Evolutionary conservation across 257 asterid genomes (phyloP), one percentile per base, ranked within the genome.

Genomic region (Solanum virginianum): DNA sequence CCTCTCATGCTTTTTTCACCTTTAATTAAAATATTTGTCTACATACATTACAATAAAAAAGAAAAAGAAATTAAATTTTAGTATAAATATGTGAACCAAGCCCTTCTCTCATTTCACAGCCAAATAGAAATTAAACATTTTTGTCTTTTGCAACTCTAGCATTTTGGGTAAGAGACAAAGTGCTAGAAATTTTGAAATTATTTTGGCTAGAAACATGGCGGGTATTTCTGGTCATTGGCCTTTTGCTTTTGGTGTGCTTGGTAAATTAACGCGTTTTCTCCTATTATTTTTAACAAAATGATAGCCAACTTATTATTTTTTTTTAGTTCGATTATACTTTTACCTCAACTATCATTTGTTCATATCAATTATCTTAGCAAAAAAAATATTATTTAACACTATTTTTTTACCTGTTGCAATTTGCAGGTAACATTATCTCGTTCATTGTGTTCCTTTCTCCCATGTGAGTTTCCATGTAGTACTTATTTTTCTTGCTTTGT

Each of bases 391-490:
- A 70, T 39, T 41, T 70, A 70, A 70, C 15, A 18, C 29, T 39
- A 10, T 36, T 7, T 2, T 7, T 47, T 45, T 8, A 12, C 4
- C 8, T 49, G 0, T 49, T 49, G 62, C 0, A 56, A 81, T 49
- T 24, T 88, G 74, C 91, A 93, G 97, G 97, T 57, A 92, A 91
- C 82, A 72, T 91, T 6, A 89, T 93, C 79, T 93, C 97, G 7
- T 92, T 92, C 91, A 71, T 90, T 92, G 97, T 93, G 70, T 92
- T 85, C 86, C 93, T 93, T 10, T 88, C 97, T 81, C 95, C 97
- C 32, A 57, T 93, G 95, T 92, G 72, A 91, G 92, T 81, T 39
- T 53, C 18, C 24, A 47, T 3, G 36, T 2, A 36, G 14, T 74
- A 20, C 10, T 36, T 24, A 10, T 3, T 32, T 14, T 29, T 0